A percentile compares a stretch with the other conserved stretches of the same genome.
phyloP scores from a whole-genome alignment of 1,284 basidiomycete species.

The Lignosus rhinocerotis region DNA sequence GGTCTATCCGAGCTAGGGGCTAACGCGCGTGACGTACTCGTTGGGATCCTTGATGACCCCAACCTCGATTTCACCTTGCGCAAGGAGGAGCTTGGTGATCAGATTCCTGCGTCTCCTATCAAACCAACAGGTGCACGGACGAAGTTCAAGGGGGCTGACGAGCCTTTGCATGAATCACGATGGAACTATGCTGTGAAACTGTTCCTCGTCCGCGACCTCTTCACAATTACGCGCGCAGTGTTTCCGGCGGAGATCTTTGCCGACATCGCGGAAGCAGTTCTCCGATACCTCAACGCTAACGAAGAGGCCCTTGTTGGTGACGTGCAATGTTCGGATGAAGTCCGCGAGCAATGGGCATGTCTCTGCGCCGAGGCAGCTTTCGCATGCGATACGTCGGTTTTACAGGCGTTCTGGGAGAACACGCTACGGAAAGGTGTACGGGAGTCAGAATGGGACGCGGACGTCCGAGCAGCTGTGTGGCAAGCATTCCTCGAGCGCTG shows the following conservation, averaged over 20 bases:
- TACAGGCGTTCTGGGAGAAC: constrained; percentile 55
- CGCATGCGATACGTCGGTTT: constrained; percentile 44
- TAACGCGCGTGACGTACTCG: constrained; percentile 44
- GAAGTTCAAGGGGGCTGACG: background rate
- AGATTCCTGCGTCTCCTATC: constrained; percentile 22
- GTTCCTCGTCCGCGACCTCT: constrained; percentile 53
- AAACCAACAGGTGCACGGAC: constrained; percentile 10
- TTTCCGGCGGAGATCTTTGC: constrained; percentile 45
- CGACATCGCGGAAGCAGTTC: constrained; percentile 44
- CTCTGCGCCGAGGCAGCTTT: constrained; percentile 52
- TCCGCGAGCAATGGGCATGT: constrained; percentile 55
- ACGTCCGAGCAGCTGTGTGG: constrained; percentile 55
- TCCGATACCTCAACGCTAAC: constrained; percentile 48
- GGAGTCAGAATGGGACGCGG: constrained; percentile 36
- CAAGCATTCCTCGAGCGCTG: constrained; percentile 53
- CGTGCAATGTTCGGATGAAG: constrained; percentile 38
- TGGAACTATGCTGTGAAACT: constrained; percentile 51
- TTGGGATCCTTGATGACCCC: constrained; percentile 52
- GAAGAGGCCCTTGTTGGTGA: constrained; percentile 50
- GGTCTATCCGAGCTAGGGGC: constrained; percentile 41
- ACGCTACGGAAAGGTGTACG: constrained; percentile 24
- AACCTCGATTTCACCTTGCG: constrained; percentile 47
- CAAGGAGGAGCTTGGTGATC: constrained; percentile 18
- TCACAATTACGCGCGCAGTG: constrained; percentile 44
- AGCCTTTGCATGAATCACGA: constrained; percentile 26